Evolutionary conservation across 2,329 filamentous ascomycete genomes (phyloP).

Genomic region (Tolypocladium sp.): DNA sequence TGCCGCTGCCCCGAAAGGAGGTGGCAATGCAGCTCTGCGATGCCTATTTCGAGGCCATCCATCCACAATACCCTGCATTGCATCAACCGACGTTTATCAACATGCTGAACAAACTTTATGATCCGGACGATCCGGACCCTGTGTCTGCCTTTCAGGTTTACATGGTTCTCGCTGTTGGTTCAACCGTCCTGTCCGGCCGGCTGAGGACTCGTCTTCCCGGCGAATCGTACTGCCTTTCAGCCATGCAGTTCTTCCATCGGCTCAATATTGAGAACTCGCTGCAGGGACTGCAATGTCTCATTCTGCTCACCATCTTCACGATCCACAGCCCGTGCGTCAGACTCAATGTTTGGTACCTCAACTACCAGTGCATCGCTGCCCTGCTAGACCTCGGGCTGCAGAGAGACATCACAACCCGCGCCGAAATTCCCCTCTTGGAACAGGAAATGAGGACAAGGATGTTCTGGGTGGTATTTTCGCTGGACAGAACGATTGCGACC

Average conservation of each 20-base stretch:
- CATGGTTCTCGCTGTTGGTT: constrained; percentile 40
- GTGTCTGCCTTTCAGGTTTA: constrained; percentile 35
- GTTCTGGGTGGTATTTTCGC: constrained; percentile 44
- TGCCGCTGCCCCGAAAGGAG: constrained; percentile 19
- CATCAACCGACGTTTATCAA: constrained; percentile 33
- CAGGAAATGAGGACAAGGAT: constrained; percentile 46
- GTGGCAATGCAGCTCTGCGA: constrained; percentile 30
- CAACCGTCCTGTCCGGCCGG: constrained; percentile 9
- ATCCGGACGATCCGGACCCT: constrained; percentile 14
- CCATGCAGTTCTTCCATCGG: constrained; percentile 34
- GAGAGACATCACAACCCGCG: constrained; percentile 32
- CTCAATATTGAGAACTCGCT: constrained; percentile 39
- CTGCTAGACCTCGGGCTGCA: constrained; percentile 43
- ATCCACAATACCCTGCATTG: constrained; percentile 39
- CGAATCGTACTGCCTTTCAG: constrained; percentile 39
- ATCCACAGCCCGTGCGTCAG: constrained; percentile 38
- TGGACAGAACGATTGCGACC: constrained; percentile 42
- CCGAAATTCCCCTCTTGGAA: constrained; percentile 34
- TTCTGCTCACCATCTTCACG: constrained; percentile 37
- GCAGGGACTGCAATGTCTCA: constrained; percentile 37
- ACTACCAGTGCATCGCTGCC: constrained; percentile 44
- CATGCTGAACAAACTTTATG: constrained; percentile 27
- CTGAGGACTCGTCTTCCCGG: constrained; percentile 33
- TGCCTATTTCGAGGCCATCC: constrained; percentile 39
- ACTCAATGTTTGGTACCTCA: constrained; percentile 44